Evolutionary conservation across 2,329 filamentous ascomycete species (phyloP).

Genomic region (Alternaria panax): DNA sequence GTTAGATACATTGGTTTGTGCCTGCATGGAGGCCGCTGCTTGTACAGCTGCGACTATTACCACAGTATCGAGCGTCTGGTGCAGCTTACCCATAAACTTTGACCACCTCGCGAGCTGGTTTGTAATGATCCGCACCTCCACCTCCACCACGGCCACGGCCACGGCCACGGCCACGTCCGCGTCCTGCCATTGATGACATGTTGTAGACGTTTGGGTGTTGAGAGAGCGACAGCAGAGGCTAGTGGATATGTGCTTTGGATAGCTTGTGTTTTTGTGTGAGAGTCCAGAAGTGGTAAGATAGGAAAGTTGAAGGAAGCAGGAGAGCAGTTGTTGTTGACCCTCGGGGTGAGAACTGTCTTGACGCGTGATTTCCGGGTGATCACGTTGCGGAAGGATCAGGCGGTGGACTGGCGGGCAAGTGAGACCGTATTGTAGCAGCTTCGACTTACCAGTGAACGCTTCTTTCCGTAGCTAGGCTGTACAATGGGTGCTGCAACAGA

Average conservation of each 20-base stretch:
- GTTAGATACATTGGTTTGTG: constrained; percentile 5
- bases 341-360: not conserved
- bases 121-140: not conserved
- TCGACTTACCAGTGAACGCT: not conserved
- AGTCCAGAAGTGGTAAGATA: not conserved
- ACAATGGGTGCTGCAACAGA: not conserved
- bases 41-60: not conserved
- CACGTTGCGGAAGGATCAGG: not conserved
- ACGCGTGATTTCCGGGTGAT: not conserved
- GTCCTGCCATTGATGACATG: not conserved
- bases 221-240: not conserved
- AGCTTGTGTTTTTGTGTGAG: not conserved
- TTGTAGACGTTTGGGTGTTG: not conserved
- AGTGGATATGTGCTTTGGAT: not conserved
- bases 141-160: not conserved
- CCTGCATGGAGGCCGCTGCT: not conserved
- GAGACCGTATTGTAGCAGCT: not conserved
- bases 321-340: not conserved
- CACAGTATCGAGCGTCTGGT: not conserved
- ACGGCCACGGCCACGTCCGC: not conserved
- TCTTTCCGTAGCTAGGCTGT: not conserved
- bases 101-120: not conserved
- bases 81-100: not conserved
- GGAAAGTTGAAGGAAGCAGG: not conserved
- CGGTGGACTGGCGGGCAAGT: not conserved